Evolutionary conservation across 148 eudicot genomes (phyloP).

Genomic region (Selenicereus undatus): DNA sequence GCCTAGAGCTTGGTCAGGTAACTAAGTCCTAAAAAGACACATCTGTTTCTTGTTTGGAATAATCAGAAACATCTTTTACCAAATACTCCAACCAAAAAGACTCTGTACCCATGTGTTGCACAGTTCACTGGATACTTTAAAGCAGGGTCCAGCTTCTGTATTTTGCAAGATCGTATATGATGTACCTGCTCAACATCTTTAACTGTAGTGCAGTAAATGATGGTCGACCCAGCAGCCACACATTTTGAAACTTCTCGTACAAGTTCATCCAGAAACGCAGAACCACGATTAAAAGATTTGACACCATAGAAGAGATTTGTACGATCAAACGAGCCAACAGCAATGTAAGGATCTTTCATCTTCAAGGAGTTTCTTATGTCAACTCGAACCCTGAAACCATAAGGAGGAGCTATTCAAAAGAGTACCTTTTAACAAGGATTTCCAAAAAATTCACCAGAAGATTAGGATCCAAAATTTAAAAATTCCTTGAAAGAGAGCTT

Average conservation of each 20-base stretch:
- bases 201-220: slow-evolving; percentile 72
- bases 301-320: slow-evolving; percentile 70
- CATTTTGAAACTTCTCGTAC: slow-evolving; percentile 51
- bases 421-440: not conserved
- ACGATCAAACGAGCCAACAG: slow-evolving; percentile 82
- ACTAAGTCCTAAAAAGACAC: too few relatives aligned
- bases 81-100: not conserved
- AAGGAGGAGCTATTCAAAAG: not conserved
- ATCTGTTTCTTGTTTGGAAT: not conserved
- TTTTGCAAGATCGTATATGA: not conserved
- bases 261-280: slow-evolving; percentile 52
- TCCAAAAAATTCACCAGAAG: not conserved
- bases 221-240: slow-evolving; percentile 59
- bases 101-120: not conserved
- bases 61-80: not conserved
- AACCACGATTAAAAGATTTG: slow-evolving; percentile 52
- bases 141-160: slow-evolving; percentile 3
- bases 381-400: slow-evolving; percentile 48
- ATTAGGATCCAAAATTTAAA: not conserved
- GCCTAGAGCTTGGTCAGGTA: too few relatives aligned
- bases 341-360: slow-evolving; percentile 57
- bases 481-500: not conserved
- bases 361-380: slow-evolving; percentile 60
- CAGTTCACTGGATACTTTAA: not conserved
- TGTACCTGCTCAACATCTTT: slow-evolving; percentile 75